Evolutionary conservation across 805 yeast species (phyloP).

Genomic region (Tetrapisispora phaffii): DNA sequence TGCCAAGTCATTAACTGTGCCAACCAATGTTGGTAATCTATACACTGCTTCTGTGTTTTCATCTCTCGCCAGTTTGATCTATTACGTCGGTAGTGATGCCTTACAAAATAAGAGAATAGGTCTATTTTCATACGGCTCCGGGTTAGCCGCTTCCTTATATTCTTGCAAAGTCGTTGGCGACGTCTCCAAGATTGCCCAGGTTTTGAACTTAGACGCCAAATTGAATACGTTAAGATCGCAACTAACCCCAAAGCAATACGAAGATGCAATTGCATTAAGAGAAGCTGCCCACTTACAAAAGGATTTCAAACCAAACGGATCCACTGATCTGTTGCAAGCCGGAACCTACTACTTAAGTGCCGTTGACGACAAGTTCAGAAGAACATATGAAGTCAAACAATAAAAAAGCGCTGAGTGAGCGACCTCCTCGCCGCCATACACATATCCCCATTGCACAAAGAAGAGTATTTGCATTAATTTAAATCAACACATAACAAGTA

Average conservation of each 20-base stretch:
- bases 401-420: too few relatives aligned
- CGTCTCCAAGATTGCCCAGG: conserved; percentile 51
- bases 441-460: too few relatives aligned
- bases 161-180: conserved; percentile 77
- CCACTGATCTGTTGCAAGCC: conserved; percentile 53
- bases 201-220: conserved; percentile 57
- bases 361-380: conserved; percentile 81
- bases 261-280: conserved; percentile 72
- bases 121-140: conserved; percentile 94
- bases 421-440: too few relatives aligned
- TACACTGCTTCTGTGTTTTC: conserved; percentile 92
- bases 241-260: conserved; percentile 71
- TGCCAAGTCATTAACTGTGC: conserved; percentile 69
- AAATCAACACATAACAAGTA: too few relatives aligned
- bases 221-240: conserved; percentile 49
- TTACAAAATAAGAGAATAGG: conserved; percentile 82
- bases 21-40: conserved; percentile 97
- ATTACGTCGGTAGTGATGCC: conserved; percentile 60
- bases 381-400: conserved; percentile 63
- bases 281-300: conserved; percentile 83
- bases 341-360: conserved; percentile 80
- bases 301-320: conserved; percentile 68
- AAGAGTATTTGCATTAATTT: too few relatives aligned
- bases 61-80: conserved; percentile 71
- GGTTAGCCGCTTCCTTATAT: conserved; percentile 85